These are phyloP conservation scores for Penicillium sp. DNA, from an alignment of 2,329 filamentous ascomycete species.

Conservation along the genomic window DNA sequence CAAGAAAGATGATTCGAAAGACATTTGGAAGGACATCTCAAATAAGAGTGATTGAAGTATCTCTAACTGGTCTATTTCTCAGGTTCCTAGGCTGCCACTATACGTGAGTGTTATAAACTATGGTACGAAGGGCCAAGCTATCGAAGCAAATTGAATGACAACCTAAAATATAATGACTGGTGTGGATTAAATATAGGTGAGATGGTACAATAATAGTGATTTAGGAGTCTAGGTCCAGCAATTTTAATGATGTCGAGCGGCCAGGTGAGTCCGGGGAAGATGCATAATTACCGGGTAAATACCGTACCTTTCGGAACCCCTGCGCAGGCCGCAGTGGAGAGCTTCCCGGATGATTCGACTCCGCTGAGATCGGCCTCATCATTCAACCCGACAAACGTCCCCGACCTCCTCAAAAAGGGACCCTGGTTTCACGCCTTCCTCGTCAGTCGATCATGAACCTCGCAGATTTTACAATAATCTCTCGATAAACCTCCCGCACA, in stretches of 20 bases:
- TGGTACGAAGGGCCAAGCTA: neutral
- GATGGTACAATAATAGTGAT: neutral
- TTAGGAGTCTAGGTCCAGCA: neutral
- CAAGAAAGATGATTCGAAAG: too few relatives aligned
- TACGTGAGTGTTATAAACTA: neutral
- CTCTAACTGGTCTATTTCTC: too few relatives aligned
- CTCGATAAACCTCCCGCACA: slow-evolving; percentile 30
- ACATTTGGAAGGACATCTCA: too few relatives aligned
- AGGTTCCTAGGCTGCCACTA: too few relatives aligned
- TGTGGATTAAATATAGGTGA: too few relatives aligned
- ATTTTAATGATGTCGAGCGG: neutral
- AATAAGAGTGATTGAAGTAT: too few relatives aligned
- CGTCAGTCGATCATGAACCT: slow-evolving; percentile 23
- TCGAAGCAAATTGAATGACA: neutral
- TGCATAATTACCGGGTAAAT: slow-evolving; percentile 12
- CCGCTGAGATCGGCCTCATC: slow-evolving; percentile 21
- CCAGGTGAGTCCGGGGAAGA: neutral
- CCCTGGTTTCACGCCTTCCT: neutral
- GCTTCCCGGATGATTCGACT: slow-evolving; percentile 23
- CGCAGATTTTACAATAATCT: slow-evolving; percentile 22
- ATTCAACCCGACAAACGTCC: slow-evolving; percentile 12
- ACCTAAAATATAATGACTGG: too few relatives aligned
- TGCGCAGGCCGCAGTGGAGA: slow-evolving; percentile 22
- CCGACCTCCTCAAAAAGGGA: neutral
- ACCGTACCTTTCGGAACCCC: slow-evolving; percentile 17